Evolutionary conservation across 2,329 filamentous ascomycete genomes (phyloP).

Genomic region (Cercospora nicotianae): DNA sequence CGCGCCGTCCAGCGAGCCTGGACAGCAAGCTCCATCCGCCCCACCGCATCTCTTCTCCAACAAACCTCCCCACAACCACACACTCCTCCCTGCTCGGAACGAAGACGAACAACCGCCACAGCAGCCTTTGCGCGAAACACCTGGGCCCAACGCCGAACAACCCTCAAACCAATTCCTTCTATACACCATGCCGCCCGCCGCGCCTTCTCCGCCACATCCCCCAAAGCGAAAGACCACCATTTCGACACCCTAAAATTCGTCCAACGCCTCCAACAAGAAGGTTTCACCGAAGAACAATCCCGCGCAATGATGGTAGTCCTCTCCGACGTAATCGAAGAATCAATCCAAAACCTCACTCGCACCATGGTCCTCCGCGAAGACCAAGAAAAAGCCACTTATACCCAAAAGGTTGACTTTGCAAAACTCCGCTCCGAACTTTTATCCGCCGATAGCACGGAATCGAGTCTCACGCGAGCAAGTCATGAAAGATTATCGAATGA

Average conservation of each 20-base stretch:
- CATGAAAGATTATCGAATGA: conserved; percentile 94
- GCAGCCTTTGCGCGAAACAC: conserved; percentile 24
- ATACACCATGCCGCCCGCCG: conserved; percentile 19
- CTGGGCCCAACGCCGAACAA: conserved; percentile 21
- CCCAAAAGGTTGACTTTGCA: conserved; percentile 94
- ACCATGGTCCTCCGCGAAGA: conserved; percentile 98
- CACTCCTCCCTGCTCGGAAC: conserved; percentile 4
- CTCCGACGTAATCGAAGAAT: conserved; percentile 96
- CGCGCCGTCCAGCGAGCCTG: conserved; percentile 42
- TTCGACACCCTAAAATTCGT: conserved; percentile 99
- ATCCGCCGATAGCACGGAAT: conserved; percentile 87
- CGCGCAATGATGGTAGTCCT: conserved; percentile 98
- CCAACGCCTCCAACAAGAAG: conserved; percentile 81
- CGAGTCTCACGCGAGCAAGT: conserved; percentile 79
- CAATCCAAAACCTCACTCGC: conserved; percentile 92
- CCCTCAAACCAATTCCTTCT: neutral
- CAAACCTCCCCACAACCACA: conserved; percentile 16
- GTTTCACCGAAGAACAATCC: conserved; percentile 92
- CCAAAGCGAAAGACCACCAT: conserved; percentile 74
- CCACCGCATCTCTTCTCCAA: conserved; percentile 22
- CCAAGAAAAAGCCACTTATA: conserved; percentile 73
- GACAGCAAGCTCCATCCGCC: conserved; percentile 35
- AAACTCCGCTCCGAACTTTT: conserved; percentile 94
- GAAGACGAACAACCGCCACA: conserved; percentile 24
- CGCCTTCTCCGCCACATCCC: conserved; percentile 67